Percentiles rank a stretch among this genome's conserved stretches.
phyloP scores from a whole-genome alignment of 2,329 filamentous ascomycete species.

The Xylaria digitata region DNA sequence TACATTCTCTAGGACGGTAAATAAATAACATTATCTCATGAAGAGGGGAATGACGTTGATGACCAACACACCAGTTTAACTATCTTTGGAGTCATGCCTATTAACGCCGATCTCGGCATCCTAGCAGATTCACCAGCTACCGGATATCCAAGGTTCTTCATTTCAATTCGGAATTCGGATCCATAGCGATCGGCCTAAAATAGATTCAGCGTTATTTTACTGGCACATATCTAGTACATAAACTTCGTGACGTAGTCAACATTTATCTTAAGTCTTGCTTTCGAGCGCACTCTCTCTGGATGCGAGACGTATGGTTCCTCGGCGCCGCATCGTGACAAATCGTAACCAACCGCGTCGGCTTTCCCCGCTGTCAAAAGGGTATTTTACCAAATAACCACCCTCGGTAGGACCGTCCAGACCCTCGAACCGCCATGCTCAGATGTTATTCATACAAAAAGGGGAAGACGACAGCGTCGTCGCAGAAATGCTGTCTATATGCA shows the following conservation, averaged over 20 bases:
- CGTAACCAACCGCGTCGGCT: neutral
- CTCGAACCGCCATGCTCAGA: neutral
- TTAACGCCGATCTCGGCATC: constrained; percentile 31
- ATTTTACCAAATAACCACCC: constrained; percentile 13
- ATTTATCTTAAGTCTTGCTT: neutral
- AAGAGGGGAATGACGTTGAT: constrained; percentile 12
- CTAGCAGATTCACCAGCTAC: constrained; percentile 4
- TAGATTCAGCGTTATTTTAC: neutral
- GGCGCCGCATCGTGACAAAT: neutral
- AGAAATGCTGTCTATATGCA: constrained; percentile 19
- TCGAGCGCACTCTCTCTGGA: neutral
- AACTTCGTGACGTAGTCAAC: neutral
- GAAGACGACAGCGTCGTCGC: neutral
- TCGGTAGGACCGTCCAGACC: neutral
- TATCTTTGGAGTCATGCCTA: constrained; percentile 10
- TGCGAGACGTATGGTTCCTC: neutral
- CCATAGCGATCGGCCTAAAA: neutral
- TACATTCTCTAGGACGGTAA: neutral
- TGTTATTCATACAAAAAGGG: neutral
- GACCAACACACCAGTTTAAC: constrained; percentile 2
- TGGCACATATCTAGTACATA: neutral
- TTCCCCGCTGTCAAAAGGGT: constrained; percentile 1
- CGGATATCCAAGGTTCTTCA: constrained; percentile 8
- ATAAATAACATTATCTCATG: neutral
- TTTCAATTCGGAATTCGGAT: neutral